A percentile compares a stretch with the other conserved stretches of the same genome.
These are phyloP conservation scores for Neopestalotiopsis sp. DNA, from an alignment of 2,329 filamentous ascomycete species.

Conservation along the genomic window DNA sequence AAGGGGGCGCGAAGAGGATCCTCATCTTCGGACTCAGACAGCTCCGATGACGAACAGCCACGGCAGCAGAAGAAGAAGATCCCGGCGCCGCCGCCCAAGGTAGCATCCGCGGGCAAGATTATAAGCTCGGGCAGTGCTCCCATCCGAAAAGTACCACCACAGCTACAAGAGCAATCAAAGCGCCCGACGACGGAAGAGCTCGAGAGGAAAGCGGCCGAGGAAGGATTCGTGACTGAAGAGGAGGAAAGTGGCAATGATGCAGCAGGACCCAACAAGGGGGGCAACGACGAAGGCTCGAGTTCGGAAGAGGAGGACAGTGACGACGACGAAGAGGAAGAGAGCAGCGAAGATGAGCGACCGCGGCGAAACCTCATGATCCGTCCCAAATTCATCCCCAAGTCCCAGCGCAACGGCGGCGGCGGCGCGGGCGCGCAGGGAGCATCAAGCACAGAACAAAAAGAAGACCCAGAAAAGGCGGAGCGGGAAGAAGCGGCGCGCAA, in stretches of 20 bases:
- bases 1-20: conserved; percentile 66
- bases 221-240: conserved; percentile 63
- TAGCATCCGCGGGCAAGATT: conserved; percentile 60
- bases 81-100: conserved; percentile 58
- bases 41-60: conserved; percentile 44
- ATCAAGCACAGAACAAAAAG: conserved; percentile 23
- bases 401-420: conserved; percentile 51
- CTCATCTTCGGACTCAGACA: conserved; percentile 53
- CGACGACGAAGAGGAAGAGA: conserved; percentile 47
- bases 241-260: conserved; percentile 43
- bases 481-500: conserved; percentile 67
- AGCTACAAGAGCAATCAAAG: conserved; percentile 39
- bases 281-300: conserved; percentile 28
- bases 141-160: background rate
- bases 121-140: conserved; percentile 45
- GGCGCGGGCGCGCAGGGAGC: conserved; percentile 32
- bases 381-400: conserved; percentile 68
- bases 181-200: conserved; percentile 41
- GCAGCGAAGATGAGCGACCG: conserved; percentile 60
- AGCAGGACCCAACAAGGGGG: conserved; percentile 27
- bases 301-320: conserved; percentile 39
- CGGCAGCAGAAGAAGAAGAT: conserved; percentile 10
- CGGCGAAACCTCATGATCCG: conserved; percentile 63
- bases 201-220: conserved; percentile 9
- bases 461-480: conserved; percentile 44